Base-by-base conservation (phyloP, 306 rosid genomes). In the Mucuna pruriens region DNA sequence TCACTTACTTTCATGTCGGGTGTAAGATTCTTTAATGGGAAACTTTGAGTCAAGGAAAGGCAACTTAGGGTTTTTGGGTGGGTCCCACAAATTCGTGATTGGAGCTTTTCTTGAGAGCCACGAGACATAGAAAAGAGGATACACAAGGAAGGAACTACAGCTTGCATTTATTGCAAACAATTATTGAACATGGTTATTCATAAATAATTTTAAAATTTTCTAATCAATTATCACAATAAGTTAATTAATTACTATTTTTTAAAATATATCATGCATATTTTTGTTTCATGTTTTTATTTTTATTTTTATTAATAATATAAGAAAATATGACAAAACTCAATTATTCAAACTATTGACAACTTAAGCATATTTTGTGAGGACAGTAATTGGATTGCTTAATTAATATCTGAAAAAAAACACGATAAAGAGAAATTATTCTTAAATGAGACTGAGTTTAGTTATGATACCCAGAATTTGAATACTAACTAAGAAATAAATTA, bases 31-130 rank as follows among this genome's bases (percentile, higher is more conserved):
- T 55, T 22, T 20, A 8, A 55, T 9, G 62, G 20, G 12, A 9
- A 55, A 55, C 19, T 2, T 7, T 25, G 23, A 5, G 68, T 38
- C 84, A 45, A 63, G 31, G 52, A 65, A 74, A 67, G 74, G 25
- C 75, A 36, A 39, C 38, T 63, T 63, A 13, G 3, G n/a, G 49
- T 29, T 23, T 57, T 25, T 1, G 73, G 39, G 33, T 15, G 58
- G 62, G 76, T 29, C 62, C 61, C 9, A 57, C 77, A 17, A 49
- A 26, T 44, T 48, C 16, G 62, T 49, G 11, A 72, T 72, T 72
- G 6, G 77, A 48, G 62, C 7, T 71, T 71, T 39, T 71, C 29
- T 49, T 72, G 16, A 33, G 42, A 11, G 0, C 15, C 0, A 11
- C 23, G 44, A 29, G 26, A 17, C 12, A 29, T 7, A 26, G 4